A percentile compares a stretch with the other conserved stretches of the same genome.
phyloP scores from a whole-genome alignment of 768 basidiomycete genomes.

The Naganishia onofrii region DNA sequence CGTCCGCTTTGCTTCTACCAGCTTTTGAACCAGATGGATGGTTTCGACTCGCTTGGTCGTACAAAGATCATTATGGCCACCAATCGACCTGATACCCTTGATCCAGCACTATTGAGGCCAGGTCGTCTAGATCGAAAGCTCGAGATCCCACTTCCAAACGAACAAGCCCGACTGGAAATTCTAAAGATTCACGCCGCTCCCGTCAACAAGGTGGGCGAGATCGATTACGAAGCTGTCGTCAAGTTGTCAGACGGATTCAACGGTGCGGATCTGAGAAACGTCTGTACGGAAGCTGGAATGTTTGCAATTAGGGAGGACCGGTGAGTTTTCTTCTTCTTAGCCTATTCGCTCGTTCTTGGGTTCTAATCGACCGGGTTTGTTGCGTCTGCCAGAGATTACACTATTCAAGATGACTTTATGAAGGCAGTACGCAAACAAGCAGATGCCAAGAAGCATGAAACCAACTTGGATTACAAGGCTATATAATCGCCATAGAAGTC shows the following conservation, averaged over 20 bases:
- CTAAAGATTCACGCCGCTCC: conserved; percentile 93
- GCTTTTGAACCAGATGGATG: conserved; percentile 99
- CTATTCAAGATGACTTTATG: conserved; percentile 90
- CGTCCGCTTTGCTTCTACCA: conserved; percentile 47
- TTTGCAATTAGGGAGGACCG: conserved; percentile 96
- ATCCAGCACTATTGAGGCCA: conserved; percentile 92
- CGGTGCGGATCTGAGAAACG: conserved; percentile 92
- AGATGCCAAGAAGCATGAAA: conserved; percentile 97
- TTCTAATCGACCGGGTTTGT: neutral
- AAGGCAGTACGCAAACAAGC: conserved; percentile 94
- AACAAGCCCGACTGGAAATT: conserved; percentile 92
- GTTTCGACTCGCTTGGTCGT: conserved; percentile 90
- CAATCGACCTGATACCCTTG: conserved; percentile 94
- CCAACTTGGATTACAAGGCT: conserved; percentile 31
- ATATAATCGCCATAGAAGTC: conserved; percentile 11
- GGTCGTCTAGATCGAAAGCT: conserved; percentile 96
- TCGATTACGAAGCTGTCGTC: conserved; percentile 96
- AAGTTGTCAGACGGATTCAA: conserved; percentile 95
- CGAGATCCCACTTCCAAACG: conserved; percentile 95
- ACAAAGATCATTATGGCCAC: conserved; percentile 99
- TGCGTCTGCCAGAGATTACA: conserved; percentile 64
- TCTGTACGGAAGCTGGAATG: conserved; percentile 95
- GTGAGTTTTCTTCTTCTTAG: conserved; percentile 53
- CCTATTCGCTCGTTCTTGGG: neutral
- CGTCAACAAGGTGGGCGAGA: conserved; percentile 90